Evolutionary conservation across 202 grass and related monocot genomes (phyloP).

Genomic region (Cymbopogon flexuosus): DNA sequence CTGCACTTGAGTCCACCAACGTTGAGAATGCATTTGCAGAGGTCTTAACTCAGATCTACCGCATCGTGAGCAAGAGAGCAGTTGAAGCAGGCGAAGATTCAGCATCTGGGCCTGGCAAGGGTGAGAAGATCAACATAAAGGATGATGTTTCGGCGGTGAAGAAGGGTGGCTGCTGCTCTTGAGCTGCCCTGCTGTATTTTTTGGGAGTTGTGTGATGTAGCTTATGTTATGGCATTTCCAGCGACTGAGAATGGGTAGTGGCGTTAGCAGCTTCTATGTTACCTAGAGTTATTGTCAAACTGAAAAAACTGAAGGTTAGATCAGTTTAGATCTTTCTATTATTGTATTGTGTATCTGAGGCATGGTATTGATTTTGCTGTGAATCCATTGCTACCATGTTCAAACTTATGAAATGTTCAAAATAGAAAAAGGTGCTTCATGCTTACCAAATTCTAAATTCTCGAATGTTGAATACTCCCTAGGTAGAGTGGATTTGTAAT

Average conservation of each 20-base stretch:
- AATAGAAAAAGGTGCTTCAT: conserved; percentile 36
- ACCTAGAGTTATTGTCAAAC: conserved; percentile 41
- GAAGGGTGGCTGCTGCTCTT: conserved; percentile 81
- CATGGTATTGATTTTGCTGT: conserved; percentile 28
- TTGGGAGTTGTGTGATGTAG: conserved; percentile 39
- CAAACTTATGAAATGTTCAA: conserved; percentile 1
- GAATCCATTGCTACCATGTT: conserved; percentile 26
- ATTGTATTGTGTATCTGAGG: conserved; percentile 31
- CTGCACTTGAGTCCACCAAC: conserved; percentile 77
- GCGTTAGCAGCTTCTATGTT: conserved; percentile 35
- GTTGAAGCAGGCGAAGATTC: conserved; percentile 62
- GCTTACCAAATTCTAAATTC: neutral
- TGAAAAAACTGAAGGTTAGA: conserved; percentile 32
- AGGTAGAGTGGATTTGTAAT: neutral
- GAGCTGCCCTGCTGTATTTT: conserved; percentile 24
- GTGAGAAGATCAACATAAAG: conserved; percentile 82
- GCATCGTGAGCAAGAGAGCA: conserved; percentile 74
- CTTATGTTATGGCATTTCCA: conserved; percentile 34
- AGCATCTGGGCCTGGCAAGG: conserved; percentile 57
- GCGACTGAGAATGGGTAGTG: conserved; percentile 38
- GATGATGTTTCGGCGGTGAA: conserved; percentile 74
- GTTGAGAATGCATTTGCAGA: conserved; percentile 80
- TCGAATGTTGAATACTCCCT: neutral
- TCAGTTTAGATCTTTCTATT: conserved; percentile 38
- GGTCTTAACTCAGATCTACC: conserved; percentile 80